Evolutionary conservation across 257 asterid genomes (phyloP), one percentile per base, ranked within the genome.

Genomic region (Penstemon barbatus): DNA sequence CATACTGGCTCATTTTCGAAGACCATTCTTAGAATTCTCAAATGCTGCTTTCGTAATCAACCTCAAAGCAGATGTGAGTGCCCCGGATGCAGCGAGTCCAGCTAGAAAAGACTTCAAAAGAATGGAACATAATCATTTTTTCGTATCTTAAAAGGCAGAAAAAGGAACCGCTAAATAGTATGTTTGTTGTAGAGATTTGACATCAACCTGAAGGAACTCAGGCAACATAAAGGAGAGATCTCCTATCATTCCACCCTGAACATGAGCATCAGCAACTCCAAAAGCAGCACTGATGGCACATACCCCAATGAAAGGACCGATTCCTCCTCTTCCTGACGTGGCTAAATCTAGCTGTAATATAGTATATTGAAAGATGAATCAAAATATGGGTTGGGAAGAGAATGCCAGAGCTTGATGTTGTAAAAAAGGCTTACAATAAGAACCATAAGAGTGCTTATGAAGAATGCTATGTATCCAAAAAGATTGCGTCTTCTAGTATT

Each of bases 171-270:
- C 36, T 13, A 11, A 5, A 38, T n/a, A 56, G 45, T 56, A 58
- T 45, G 11, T 46, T 50, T 25, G 33, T 25, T 25, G 33, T 25
- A 25, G 2, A 25, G 2, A 25, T 25, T 25, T 25, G 33, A 25
- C 33, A 25, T 2, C 33, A 25, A 78, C 88, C 77, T 80, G 88
- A 40, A 78, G 54, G 18, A 80, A 65, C 33, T 83, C 81, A 25
- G 84, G 86, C 1, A 25, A 40, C 86, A 83, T 83, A 44, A 68
- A 78, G 10, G 89, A 79, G 51, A 83, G 75, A 48, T 83, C 89
- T 50, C 89, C 89, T 71, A 78, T 39, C 82, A 81, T 79, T 61
- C 86, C 89, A 44, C 89, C 89, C 66, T 81, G 81, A 52, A 78
- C 86, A 78, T 76, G 81, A 25, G 81, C 86, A 78, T 83, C 83